Conservation (phyloP, 306 rosid genomes). For the Prunus dulcis region DNA sequence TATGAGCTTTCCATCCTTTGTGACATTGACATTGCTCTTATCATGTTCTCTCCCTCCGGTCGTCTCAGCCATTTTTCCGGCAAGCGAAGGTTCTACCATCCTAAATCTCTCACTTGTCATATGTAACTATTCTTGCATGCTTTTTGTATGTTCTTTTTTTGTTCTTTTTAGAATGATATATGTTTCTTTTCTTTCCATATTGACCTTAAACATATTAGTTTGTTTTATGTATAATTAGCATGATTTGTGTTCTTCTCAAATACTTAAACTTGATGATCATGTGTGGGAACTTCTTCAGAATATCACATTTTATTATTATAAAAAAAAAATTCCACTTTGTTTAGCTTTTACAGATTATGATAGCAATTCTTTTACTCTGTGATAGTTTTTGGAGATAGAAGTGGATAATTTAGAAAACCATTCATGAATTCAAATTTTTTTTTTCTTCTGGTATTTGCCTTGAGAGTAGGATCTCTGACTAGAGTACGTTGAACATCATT, state of each 20-base stretch:
- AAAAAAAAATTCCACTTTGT: too few relatives aligned
- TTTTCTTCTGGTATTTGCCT: slow-evolving; percentile 8
- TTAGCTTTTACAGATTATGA: too few relatives aligned
- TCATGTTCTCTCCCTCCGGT: slow-evolving; percentile 73
- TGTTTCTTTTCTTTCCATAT: background rate
- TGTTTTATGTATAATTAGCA: background rate
- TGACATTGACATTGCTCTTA: slow-evolving; percentile 81
- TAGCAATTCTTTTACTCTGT: too few relatives aligned
- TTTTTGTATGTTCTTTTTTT: background rate
- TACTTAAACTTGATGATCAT: background rate
- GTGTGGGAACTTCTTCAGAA: too few relatives aligned
- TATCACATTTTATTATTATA: too few relatives aligned
- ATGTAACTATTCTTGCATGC: background rate
- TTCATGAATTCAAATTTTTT: background rate
- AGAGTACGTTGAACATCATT: background rate
- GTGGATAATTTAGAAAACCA: background rate
- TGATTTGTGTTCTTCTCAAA: background rate
- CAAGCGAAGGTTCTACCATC: slow-evolving; percentile 42
- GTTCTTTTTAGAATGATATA: background rate
- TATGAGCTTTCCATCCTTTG: slow-evolving; percentile 74
- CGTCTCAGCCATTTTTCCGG: slow-evolving; percentile 72
- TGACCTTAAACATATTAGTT: background rate
- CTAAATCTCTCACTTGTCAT: background rate
- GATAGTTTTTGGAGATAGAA: background rate
- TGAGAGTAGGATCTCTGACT: slow-evolving; percentile 5